A percentile compares a stretch with the other conserved stretches of the same genome.
These are phyloP conservation scores for Claviceps sp. DNA, from an alignment of 2,329 filamentous ascomycete species.

Conservation along the genomic window DNA sequence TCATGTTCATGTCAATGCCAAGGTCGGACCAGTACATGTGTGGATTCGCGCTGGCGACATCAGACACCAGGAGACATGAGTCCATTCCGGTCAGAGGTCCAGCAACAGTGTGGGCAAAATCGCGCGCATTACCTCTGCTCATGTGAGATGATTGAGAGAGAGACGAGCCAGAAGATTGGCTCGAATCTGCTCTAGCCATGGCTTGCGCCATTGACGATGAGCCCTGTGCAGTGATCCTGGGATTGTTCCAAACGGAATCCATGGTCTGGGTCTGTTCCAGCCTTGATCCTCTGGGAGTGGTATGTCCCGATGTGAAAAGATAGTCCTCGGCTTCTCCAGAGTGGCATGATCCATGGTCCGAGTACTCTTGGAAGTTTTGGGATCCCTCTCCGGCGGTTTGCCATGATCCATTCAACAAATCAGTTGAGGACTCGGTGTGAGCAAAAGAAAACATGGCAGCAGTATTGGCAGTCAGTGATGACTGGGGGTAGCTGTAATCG, in stretches of 20 bases:
- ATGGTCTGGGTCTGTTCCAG: conserved; percentile 32
- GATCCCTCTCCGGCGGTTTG: conserved; percentile 42
- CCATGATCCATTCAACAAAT: conserved; percentile 43
- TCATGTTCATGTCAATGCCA: conserved; percentile 29
- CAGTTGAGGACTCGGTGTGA: conserved; percentile 45
- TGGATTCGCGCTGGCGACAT: conserved; percentile 31
- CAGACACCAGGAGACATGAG: conserved; percentile 36
- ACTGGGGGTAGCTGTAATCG: conserved; percentile 43
- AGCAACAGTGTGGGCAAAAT: conserved; percentile 24
- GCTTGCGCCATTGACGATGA: conserved; percentile 21
- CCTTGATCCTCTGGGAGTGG: conserved; percentile 35
- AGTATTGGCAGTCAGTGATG: conserved; percentile 34
- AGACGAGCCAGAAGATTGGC: conserved; percentile 28
- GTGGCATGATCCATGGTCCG: conserved; percentile 35
- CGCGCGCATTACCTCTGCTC: conserved; percentile 36
- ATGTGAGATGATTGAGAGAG: conserved; percentile 37
- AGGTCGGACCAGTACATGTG: conserved; percentile 39
- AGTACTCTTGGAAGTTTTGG: conserved; percentile 45
- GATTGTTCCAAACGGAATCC: conserved; percentile 36
- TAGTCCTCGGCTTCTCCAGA: conserved; percentile 42
- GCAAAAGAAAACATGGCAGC: conserved; percentile 43
- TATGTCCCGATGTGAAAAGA: conserved; percentile 40
- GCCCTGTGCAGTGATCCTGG: conserved; percentile 20
- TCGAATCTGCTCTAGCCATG: conserved; percentile 27
- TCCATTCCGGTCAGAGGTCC: conserved; percentile 33